phyloP scores from a whole-genome alignment of 2,329 filamentous ascomycete species.

The Celoporthe dispersa region DNA sequence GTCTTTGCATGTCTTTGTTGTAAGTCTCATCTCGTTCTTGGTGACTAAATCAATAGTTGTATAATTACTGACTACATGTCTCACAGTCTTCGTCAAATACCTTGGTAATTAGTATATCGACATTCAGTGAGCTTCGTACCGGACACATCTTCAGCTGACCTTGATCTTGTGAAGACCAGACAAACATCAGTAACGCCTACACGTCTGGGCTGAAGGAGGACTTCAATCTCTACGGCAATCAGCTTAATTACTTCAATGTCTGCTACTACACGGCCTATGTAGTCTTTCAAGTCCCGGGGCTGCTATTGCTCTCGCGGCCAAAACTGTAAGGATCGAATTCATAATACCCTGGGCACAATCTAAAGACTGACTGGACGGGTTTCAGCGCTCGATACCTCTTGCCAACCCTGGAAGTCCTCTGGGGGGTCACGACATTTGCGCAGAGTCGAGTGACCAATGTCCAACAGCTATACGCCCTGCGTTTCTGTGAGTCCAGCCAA shows the following conservation, averaged over 20 bases:
- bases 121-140: too few relatives aligned
- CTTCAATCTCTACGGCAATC: constrained; percentile 43
- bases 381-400: constrained; percentile 38
- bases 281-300: constrained; percentile 40
- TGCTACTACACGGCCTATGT: constrained; percentile 46
- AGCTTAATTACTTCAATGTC: constrained; percentile 47
- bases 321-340: constrained; percentile 33
- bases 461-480: constrained; percentile 38
- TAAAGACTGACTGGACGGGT: background rate
- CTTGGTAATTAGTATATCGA: constrained; percentile 37
- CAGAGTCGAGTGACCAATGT: constrained; percentile 38
- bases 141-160: background rate
- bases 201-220: constrained; percentile 46
- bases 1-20: constrained; percentile 41
- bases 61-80: background rate
- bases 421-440: constrained; percentile 40
- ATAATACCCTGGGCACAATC: background rate
- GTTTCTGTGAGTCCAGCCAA: constrained; percentile 30
- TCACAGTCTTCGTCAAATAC: constrained; percentile 40
- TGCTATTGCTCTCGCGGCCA: constrained; percentile 40
- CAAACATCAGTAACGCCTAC: constrained; percentile 44
- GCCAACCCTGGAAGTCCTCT: constrained; percentile 38
- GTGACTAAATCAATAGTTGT: background rate
- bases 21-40: constrained; percentile 29
- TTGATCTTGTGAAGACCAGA: constrained; percentile 34